phyloP scores from a whole-genome alignment of 371 early-diverging fungal species.

The Edhazardia aedis region DNA sequence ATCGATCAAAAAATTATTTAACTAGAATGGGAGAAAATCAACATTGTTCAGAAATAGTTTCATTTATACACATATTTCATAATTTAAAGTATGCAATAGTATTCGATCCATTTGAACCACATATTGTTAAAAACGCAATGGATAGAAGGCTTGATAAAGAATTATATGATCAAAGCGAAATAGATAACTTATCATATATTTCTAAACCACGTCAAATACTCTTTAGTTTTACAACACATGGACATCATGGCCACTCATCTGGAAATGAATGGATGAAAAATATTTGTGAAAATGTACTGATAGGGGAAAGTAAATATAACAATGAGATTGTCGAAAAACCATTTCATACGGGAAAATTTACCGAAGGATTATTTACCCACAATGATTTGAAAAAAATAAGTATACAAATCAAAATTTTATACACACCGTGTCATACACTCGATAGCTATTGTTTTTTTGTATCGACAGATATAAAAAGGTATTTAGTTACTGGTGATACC shows the following conservation, averaged over 20 bases:
- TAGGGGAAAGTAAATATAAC: constrained; percentile 8
- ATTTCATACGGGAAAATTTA: too few relatives aligned
- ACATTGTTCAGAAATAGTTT: too few relatives aligned
- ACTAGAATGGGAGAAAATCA: too few relatives aligned
- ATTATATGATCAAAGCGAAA: constrained; percentile 11
- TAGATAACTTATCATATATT: not conserved
- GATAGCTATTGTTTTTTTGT: constrained; percentile 31
- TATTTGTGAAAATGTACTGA: too few relatives aligned
- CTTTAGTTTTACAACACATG: constrained; percentile 40
- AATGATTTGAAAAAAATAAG: too few relatives aligned
- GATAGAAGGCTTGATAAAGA: constrained; percentile 3
- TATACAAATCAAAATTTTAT: constrained; percentile 16
- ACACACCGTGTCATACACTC: constrained; percentile 41
- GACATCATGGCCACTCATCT: constrained; percentile 34
- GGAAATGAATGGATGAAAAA: constrained; percentile 28
- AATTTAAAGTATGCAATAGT: too few relatives aligned
- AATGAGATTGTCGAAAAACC: constrained; percentile 4
- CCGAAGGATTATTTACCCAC: too few relatives aligned
- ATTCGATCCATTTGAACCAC: constrained; percentile 20
- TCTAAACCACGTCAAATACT: constrained; percentile 8
- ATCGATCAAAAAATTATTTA: too few relatives aligned
- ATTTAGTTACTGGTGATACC: constrained; percentile 39
- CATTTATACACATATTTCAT: too few relatives aligned
- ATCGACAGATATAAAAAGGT: not conserved
- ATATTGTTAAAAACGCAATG: constrained; percentile 10